Conservation (phyloP, 2,329 filamentous ascomycete species). For the Penicillium freii region DNA sequence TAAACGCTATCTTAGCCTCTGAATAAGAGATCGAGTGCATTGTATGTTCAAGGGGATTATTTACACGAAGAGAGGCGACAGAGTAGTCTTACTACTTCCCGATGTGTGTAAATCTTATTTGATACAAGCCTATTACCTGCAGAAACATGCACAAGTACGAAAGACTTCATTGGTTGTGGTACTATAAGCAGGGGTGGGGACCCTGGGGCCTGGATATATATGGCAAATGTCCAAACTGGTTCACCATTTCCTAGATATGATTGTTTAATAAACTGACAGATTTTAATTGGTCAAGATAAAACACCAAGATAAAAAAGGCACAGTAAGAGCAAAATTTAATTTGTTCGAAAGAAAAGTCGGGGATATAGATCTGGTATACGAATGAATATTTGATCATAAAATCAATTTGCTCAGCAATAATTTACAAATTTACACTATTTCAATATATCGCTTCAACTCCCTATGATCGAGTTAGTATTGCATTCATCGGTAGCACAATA, state of each 20-base stretch:
- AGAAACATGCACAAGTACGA: neutral
- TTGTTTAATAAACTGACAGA: neutral
- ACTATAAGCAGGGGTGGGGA: neutral
- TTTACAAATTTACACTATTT: constrained; percentile 56
- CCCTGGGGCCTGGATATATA: neutral
- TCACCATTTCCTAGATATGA: neutral
- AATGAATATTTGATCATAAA: no score
- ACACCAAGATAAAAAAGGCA: neutral
- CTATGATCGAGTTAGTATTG: constrained; percentile 39
- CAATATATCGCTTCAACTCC: constrained; percentile 74
- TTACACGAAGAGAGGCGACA: neutral
- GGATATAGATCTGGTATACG: neutral
- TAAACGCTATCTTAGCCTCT: neutral
- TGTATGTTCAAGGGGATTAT: constrained; percentile 2
- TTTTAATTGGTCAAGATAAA: neutral
- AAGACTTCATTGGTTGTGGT: neutral
- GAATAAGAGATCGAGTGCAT: neutral
- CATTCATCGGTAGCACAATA: neutral
- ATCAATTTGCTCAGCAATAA: neutral
- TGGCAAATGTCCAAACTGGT: neutral
- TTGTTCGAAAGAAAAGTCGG: neutral
- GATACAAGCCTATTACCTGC: neutral
- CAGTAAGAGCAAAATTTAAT: neutral
- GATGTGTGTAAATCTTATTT: neutral
- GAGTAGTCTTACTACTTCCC: no score